Percentiles rank a stretch among this genome's conserved stretches.
These are phyloP conservation scores for Wickerhamiella domercqiae DNA, from an alignment of 805 yeast species.

Conservation along the genomic window DNA sequence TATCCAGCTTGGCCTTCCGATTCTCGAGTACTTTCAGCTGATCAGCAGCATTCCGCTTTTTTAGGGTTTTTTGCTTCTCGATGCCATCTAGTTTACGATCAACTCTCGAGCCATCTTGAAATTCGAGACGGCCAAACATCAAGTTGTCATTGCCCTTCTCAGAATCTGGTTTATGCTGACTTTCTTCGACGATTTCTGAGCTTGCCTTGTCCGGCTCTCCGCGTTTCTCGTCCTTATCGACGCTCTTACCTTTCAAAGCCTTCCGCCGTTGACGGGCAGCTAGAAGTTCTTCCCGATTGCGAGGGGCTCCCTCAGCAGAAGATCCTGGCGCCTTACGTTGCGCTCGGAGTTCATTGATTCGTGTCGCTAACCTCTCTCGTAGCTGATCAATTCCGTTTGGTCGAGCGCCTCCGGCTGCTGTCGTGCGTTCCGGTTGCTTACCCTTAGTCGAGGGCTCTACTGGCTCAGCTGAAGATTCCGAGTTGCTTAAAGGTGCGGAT, in stretches of 20 bases:
- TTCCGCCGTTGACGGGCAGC: constrained; percentile 26
- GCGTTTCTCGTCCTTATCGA: constrained; percentile 7
- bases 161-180: constrained; percentile 15
- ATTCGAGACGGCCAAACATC: constrained; percentile 66
- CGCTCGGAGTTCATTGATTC: constrained; percentile 53
- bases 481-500: constrained; percentile 9
- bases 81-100: constrained; percentile 51
- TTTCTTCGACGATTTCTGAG: constrained; percentile 28
- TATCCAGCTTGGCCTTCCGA: constrained; percentile 47
- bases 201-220: constrained; percentile 21
- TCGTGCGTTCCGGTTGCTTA: background rate
- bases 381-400: constrained; percentile 40
- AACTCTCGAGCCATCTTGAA: constrained; percentile 65
- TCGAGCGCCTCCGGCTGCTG: background rate
- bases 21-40: constrained; percentile 64
- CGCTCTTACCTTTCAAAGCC: constrained; percentile 13
- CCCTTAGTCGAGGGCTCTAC: background rate
- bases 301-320: constrained; percentile 58
- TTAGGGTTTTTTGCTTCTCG: constrained; percentile 33
- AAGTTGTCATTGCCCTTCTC: constrained; percentile 30
- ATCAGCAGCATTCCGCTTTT: constrained; percentile 76
- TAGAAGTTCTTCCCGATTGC: constrained; percentile 40
- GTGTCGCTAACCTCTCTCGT: constrained; percentile 62
- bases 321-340: constrained; percentile 89
- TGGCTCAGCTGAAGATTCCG: constrained; percentile 2